Evolutionary conservation across 164 flowering plant species (phyloP).

Genomic region (Liquidambar formosana): DNA sequence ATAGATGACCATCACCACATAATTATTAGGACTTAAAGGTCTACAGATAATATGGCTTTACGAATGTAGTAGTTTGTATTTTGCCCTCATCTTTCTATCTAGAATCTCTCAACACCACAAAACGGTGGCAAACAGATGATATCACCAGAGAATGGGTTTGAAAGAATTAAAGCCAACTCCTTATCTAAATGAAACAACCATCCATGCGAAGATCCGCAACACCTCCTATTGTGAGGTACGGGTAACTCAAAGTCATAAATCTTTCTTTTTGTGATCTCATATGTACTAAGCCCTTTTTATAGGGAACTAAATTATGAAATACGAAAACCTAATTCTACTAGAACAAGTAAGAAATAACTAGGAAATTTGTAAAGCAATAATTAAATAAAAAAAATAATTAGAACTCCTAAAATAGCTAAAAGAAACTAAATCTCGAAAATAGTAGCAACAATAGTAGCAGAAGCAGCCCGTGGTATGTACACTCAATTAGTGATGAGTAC

Average conservation of each 20-base stretch:
- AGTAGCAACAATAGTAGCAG: too few relatives aligned
- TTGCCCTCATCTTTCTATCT: not conserved
- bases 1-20: not conserved
- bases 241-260: not conserved
- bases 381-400: too few relatives aligned
- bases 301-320: too few relatives aligned
- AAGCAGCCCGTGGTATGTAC: too few relatives aligned
- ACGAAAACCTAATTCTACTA: too few relatives aligned
- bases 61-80: not conserved
- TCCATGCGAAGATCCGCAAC: conserved; percentile 4
- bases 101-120: not conserved
- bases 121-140: not conserved
- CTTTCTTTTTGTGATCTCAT: too few relatives aligned
- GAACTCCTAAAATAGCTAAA: too few relatives aligned
- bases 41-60: not conserved
- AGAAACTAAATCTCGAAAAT: too few relatives aligned
- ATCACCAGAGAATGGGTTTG: not conserved
- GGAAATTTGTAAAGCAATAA: too few relatives aligned
- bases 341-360: too few relatives aligned
- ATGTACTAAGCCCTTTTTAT: not conserved
- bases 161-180: not conserved
- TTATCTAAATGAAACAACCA: not conserved
- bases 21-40: not conserved
- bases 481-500: too few relatives aligned
- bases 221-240: not conserved